Percentiles rank a stretch among this genome's conserved stretches.
These are phyloP conservation scores for Carallia brachiata DNA, from an alignment of 345 rosid genomes.

Conservation along the genomic window DNA sequence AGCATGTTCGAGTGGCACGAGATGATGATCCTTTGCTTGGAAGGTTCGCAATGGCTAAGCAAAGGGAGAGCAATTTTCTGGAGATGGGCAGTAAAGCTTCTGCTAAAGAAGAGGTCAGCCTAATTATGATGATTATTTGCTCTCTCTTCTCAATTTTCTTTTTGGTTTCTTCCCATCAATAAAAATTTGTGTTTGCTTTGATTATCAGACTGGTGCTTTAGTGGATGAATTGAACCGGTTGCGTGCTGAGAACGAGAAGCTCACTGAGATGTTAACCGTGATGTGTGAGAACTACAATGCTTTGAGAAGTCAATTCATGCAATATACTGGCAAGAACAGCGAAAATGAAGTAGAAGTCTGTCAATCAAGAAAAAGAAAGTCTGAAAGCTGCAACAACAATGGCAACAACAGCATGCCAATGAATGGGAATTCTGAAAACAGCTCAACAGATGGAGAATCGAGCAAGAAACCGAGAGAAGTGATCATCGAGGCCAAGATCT, in stretches of 20 bases:
- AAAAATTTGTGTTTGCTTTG: background rate
- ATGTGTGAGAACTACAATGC: conserved; percentile 80
- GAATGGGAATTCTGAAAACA: conserved; percentile 71
- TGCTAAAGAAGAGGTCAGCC: conserved; percentile 42
- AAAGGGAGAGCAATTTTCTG: conserved; percentile 23
- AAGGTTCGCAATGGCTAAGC: conserved; percentile 8
- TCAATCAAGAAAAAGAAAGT: conserved; percentile 74
- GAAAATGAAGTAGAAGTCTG: conserved; percentile 46
- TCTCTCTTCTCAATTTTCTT: too few relatives aligned
- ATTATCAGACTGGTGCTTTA: conserved; percentile 44
- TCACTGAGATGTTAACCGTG: conserved; percentile 64
- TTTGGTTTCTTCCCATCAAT: too few relatives aligned
- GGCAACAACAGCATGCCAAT: conserved; percentile 18
- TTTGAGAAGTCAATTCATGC: conserved; percentile 56
- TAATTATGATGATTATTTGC: too few relatives aligned
- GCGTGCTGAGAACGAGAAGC: conserved; percentile 81
- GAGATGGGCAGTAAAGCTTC: conserved; percentile 33
- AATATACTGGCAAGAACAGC: conserved; percentile 46
- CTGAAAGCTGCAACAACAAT: conserved; percentile 43
- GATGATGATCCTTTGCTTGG: background rate
- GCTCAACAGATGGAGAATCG: conserved; percentile 82
- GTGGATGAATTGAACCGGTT: conserved; percentile 78
- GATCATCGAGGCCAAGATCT: conserved; percentile 61
- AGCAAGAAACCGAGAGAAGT: conserved; percentile 78
- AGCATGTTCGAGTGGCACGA: background rate